Conservation (phyloP, 768 basidiomycete species). For the Boletus rubropictus region DNA sequence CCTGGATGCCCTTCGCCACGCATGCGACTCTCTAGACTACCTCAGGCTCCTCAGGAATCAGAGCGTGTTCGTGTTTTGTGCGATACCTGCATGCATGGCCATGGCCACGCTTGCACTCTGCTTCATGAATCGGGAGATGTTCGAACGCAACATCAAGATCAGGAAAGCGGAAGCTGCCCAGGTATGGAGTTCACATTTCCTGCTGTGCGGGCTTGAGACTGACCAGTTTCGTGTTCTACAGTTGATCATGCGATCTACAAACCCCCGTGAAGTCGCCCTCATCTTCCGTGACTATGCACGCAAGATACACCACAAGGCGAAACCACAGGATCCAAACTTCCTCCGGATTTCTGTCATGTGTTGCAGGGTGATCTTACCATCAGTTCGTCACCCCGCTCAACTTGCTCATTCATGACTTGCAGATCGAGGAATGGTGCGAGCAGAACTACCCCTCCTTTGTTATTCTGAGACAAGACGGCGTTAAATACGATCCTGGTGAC, state of each 20-base stretch:
- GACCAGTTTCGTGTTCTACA: slow-evolving; percentile 24
- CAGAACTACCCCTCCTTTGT: slow-evolving; percentile 93
- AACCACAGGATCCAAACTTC: slow-evolving; percentile 82
- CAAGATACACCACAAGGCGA: slow-evolving; percentile 74
- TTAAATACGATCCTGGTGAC: slow-evolving; percentile 45
- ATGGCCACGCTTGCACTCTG: slow-evolving; percentile 88
- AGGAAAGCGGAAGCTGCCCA: slow-evolving; percentile 83
- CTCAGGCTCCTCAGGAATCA: slow-evolving; percentile 82
- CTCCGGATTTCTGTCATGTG: slow-evolving; percentile 77
- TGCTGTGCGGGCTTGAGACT: neutral
- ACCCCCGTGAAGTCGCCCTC: slow-evolving; percentile 84
- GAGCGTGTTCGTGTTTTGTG: slow-evolving; percentile 92
- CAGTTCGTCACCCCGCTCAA: neutral
- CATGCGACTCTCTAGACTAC: slow-evolving; percentile 85
- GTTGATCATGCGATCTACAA: slow-evolving; percentile 91
- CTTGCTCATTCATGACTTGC: slow-evolving; percentile 11
- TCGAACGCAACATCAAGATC: slow-evolving; percentile 89
- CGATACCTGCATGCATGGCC: slow-evolving; percentile 92
- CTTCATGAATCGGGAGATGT: slow-evolving; percentile 88
- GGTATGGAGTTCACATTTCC: slow-evolving; percentile 39
- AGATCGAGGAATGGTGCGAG: slow-evolving; percentile 95
- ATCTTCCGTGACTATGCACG: slow-evolving; percentile 82
- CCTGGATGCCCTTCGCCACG: slow-evolving; percentile 79
- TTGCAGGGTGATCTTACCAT: slow-evolving; percentile 53
- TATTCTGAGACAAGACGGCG: slow-evolving; percentile 15